Evolutionary conservation across 768 basidiomycete species (phyloP).

Genomic region (Pleurotus pulmonarius): DNA sequence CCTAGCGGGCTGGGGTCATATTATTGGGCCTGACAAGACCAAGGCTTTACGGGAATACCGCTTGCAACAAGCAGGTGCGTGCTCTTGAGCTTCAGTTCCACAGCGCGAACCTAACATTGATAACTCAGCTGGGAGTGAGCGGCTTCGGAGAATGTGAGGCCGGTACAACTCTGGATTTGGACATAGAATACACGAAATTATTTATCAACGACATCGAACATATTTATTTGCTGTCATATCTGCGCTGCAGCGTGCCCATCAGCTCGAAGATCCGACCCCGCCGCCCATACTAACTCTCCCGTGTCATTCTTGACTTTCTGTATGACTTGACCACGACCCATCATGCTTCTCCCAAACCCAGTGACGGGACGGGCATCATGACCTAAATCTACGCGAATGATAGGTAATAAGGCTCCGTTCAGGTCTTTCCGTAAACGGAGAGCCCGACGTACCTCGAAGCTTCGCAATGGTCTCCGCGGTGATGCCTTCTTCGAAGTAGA

Average conservation of each 20-base stretch:
- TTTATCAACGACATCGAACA: neutral
- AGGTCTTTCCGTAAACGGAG: neutral
- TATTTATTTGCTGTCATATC: slow-evolving; percentile 41
- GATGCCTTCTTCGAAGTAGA: slow-evolving; percentile 88
- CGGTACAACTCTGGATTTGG: no score
- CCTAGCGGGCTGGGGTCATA: slow-evolving; percentile 86
- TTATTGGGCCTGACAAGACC: slow-evolving; percentile 77
- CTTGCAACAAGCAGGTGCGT: slow-evolving; percentile 56
- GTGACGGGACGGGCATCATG: slow-evolving; percentile 68
- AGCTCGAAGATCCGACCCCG: slow-evolving; percentile 84
- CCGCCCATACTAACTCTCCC: slow-evolving; percentile 87
- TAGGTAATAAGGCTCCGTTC: slow-evolving; percentile 1
- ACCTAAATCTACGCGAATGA: slow-evolving; percentile 67
- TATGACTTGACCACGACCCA: slow-evolving; percentile 89
- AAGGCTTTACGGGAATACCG: slow-evolving; percentile 82
- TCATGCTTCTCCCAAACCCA: slow-evolving; percentile 58
- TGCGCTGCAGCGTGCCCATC: slow-evolving; percentile 89
- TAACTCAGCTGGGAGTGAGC: slow-evolving; percentile 54
- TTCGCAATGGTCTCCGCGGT: slow-evolving; percentile 54
- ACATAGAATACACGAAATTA: no score
- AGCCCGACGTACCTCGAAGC: slow-evolving; percentile 53
- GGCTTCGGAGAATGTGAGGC: slow-evolving; percentile 61
- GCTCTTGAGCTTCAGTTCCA: neutral
- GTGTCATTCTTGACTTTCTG: slow-evolving; percentile 67
- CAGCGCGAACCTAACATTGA: slow-evolving; percentile 1